Evolutionary conservation across 305 asterid species (phyloP).

Genomic region (Fraxinus sp.): DNA sequence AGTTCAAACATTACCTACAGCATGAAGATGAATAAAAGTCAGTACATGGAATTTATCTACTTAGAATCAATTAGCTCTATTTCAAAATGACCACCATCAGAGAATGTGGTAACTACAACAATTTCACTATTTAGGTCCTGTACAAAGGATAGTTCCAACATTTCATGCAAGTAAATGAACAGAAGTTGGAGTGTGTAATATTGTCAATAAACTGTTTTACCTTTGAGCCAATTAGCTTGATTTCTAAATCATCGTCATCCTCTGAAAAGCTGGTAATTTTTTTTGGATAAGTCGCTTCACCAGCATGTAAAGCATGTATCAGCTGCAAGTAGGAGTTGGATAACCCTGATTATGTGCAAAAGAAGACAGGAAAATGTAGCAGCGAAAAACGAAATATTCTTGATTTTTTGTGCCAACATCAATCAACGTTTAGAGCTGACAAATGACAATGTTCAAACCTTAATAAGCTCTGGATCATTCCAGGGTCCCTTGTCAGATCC

Average conservation of each 20-base stretch:
- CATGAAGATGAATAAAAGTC: slow-evolving; percentile 24
- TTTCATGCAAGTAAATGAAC: slow-evolving; percentile 20
- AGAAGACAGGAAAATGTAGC: slow-evolving; percentile 25
- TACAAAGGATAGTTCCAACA: slow-evolving; percentile 18
- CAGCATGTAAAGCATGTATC: slow-evolving; percentile 60
- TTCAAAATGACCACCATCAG: slow-evolving; percentile 52
- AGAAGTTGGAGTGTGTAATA: slow-evolving; percentile 10
- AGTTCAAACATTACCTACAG: slow-evolving; percentile 20
- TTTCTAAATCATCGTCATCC: slow-evolving; percentile 49
- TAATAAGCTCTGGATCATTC: slow-evolving; percentile 76
- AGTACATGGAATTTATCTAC: slow-evolving; percentile 22
- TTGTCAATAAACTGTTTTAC: slow-evolving; percentile 33
- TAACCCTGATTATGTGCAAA: slow-evolving; percentile 32
- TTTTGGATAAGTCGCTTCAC: slow-evolving; percentile 46
- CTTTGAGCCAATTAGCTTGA: slow-evolving; percentile 45
- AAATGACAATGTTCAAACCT: slow-evolving; percentile 50
- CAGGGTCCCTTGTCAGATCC: slow-evolving; percentile 91
- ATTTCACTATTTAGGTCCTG: slow-evolving; percentile 43
- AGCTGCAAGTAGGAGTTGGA: slow-evolving; percentile 61
- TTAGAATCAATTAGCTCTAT: slow-evolving; percentile 41
- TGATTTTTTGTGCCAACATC: slow-evolving; percentile 7
- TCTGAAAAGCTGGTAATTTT: slow-evolving; percentile 49
- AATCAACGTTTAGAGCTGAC: slow-evolving; percentile 3
- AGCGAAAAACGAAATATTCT: slow-evolving; percentile 11
- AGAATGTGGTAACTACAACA: slow-evolving; percentile 33